phyloP scores from a whole-genome alignment of 2,329 filamentous ascomycete genomes.

The Hymenoscyphus occultus region DNA sequence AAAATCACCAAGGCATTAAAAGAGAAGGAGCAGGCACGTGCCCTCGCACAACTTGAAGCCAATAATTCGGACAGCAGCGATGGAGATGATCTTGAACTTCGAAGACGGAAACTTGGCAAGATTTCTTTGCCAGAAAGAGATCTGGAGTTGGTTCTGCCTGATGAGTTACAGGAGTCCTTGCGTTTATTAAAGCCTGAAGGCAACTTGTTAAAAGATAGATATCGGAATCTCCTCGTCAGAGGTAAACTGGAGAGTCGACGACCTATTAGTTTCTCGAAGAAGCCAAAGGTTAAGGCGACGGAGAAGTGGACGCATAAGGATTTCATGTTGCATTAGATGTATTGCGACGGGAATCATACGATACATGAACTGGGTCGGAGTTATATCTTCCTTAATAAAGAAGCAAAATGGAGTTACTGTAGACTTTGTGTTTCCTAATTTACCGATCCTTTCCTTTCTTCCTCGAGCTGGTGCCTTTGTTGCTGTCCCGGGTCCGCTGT shows the following conservation, averaged over 20 bases:
- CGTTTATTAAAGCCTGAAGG: slow-evolving; percentile 87
- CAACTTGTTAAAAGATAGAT: slow-evolving; percentile 89
- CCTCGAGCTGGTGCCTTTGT: background rate
- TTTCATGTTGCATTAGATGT: slow-evolving; percentile 50
- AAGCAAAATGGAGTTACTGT: background rate
- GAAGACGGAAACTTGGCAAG: slow-evolving; percentile 72
- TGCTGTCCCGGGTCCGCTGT: background rate
- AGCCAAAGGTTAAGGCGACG: slow-evolving; percentile 74
- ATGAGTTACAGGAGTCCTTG: slow-evolving; percentile 80
- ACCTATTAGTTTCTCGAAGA: slow-evolving; percentile 76
- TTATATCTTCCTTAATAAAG: background rate
- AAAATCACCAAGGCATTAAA: slow-evolving; percentile 63
- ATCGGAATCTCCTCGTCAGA: slow-evolving; percentile 81
- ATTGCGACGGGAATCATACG: background rate
- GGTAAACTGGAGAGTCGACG: slow-evolving; percentile 85
- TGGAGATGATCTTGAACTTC: slow-evolving; percentile 61
- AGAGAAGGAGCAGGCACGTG: slow-evolving; percentile 52
- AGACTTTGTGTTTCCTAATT: background rate
- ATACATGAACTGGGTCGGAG: background rate
- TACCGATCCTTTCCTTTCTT: background rate
- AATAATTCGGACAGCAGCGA: slow-evolving; percentile 52
- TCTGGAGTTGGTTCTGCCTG: slow-evolving; percentile 75
- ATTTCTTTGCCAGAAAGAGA: slow-evolving; percentile 72
- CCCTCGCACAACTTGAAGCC: slow-evolving; percentile 44
- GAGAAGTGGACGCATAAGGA: slow-evolving; percentile 99